Percentiles rank a stretch among this genome's conserved stretches.
Evolutionary conservation across 306 rosid species (phyloP).

Genomic region (Prosopis cineraria): DNA sequence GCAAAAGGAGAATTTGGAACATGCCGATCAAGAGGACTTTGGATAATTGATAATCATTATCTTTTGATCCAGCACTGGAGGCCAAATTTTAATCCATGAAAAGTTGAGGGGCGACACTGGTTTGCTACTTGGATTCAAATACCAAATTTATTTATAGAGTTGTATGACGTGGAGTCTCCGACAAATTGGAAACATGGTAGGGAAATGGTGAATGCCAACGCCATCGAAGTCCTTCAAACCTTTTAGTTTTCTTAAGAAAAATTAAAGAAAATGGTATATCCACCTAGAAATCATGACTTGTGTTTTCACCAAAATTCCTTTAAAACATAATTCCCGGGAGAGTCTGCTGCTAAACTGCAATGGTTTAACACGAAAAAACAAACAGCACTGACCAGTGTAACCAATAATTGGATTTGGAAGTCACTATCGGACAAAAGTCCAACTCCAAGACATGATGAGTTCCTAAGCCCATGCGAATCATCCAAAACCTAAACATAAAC

Average conservation of each 20-base stretch:
- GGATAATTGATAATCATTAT: no score
- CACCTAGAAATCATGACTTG: not conserved
- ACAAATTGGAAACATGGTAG: no score
- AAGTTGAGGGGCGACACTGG: no score
- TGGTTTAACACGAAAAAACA: not conserved
- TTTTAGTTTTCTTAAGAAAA: not conserved
- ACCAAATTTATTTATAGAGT: no score
- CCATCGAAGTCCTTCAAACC: not conserved
- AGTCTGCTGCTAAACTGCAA: not conserved
- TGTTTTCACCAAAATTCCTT: not conserved
- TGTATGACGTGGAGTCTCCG: no score
- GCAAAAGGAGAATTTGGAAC: no score
- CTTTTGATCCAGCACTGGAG: no score
- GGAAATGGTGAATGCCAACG: not conserved
- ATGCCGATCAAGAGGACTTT: no score
- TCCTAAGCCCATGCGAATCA: not conserved
- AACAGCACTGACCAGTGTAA: not conserved
- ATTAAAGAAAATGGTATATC: not conserved
- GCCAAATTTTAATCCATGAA: no score
- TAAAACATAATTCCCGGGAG: not conserved
- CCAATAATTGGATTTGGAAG: not conserved
- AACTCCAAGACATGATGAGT: not conserved
- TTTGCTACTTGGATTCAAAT: no score
- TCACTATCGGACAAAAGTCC: not conserved
- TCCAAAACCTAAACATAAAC: constrained; percentile 16